Percentiles rank a stretch among this genome's conserved stretches.
phyloP scores from a whole-genome alignment of 352 stramenopile genomes.

The Phytophthora brassicae region DNA sequence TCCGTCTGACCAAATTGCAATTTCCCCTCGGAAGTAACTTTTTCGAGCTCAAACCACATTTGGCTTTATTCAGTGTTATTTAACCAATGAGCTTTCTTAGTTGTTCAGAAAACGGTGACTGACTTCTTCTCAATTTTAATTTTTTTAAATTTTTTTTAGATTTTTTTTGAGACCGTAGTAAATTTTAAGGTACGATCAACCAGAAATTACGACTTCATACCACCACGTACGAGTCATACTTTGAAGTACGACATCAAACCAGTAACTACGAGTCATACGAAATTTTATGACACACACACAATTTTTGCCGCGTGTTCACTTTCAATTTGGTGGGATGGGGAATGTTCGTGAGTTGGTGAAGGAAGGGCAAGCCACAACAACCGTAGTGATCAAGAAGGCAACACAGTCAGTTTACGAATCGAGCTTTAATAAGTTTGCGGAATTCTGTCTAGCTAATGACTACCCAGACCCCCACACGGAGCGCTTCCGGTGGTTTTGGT shows the following conservation, averaged over 20 bases:
- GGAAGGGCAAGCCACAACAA: background rate
- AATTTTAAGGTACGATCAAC: background rate
- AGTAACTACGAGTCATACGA: background rate
- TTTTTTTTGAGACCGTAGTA: no score
- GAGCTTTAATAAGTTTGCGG: slow-evolving; percentile 7
- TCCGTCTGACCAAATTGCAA: no score
- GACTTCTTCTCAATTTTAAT: no score
- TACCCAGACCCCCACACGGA: slow-evolving; percentile 4
- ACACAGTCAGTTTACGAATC: slow-evolving; percentile 14
- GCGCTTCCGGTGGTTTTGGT: slow-evolving; percentile 6
- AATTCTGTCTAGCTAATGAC: background rate
- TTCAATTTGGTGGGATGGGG: background rate
- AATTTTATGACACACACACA: background rate
- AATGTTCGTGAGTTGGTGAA: background rate
- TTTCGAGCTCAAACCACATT: background rate
- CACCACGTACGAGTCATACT: background rate
- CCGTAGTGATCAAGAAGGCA: slow-evolving; percentile 5
- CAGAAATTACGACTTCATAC: background rate
- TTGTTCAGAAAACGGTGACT: no score
- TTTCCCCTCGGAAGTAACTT: slow-evolving; percentile 3
- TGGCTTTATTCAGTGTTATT: background rate
- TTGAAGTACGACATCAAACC: background rate
- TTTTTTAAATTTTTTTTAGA: no score
- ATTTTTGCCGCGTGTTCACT: background rate
- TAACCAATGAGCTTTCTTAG: background rate